A percentile compares a stretch with the other conserved stretches of the same genome.
Conservation (phyloP, 2,329 filamentous ascomycete species). For the Endocalyx cinctus region DNA sequence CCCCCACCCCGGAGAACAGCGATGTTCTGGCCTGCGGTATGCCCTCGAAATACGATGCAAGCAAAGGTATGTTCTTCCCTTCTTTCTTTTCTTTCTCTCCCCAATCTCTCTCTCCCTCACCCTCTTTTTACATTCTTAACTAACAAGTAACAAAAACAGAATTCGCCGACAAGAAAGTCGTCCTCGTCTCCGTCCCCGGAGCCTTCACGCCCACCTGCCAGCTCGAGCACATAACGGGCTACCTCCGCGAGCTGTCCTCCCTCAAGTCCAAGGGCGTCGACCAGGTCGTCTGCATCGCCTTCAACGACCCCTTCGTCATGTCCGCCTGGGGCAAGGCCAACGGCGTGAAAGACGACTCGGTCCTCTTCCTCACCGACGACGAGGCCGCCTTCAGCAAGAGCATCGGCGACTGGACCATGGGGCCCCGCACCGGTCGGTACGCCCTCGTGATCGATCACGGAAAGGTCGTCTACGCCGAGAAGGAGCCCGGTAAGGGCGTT, state of each 20-base stretch:
- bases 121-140: not conserved
- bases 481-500: conserved; percentile 50
- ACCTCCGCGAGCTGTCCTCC: conserved; percentile 65
- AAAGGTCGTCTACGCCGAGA: conserved; percentile 76
- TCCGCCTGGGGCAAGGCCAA: conserved; percentile 89
- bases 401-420: conserved; percentile 67
- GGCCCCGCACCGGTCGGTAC: conserved; percentile 72
- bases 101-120: conserved; percentile 1
- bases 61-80: conserved; percentile 51
- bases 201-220: conserved; percentile 88
- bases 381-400: conserved; percentile 68
- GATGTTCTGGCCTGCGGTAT: conserved; percentile 73
- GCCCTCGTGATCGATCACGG: conserved; percentile 79
- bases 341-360: conserved; percentile 63
- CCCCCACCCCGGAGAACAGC: conserved; percentile 64
- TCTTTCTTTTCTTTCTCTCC: not conserved
- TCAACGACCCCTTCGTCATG: conserved; percentile 86
- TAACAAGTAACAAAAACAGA: too few species aligned
- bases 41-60: conserved; percentile 73
- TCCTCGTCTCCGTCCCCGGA: conserved; percentile 55
- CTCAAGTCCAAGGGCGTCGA: conserved; percentile 80
- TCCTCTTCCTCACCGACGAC: conserved; percentile 72
- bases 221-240: conserved; percentile 74
- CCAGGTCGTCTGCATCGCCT: conserved; percentile 73
- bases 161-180: conserved; percentile 52